These are phyloP conservation scores for Phialemoniopsis sp. DNA, from an alignment of 2,329 filamentous ascomycete genomes.

Conservation along the genomic window DNA sequence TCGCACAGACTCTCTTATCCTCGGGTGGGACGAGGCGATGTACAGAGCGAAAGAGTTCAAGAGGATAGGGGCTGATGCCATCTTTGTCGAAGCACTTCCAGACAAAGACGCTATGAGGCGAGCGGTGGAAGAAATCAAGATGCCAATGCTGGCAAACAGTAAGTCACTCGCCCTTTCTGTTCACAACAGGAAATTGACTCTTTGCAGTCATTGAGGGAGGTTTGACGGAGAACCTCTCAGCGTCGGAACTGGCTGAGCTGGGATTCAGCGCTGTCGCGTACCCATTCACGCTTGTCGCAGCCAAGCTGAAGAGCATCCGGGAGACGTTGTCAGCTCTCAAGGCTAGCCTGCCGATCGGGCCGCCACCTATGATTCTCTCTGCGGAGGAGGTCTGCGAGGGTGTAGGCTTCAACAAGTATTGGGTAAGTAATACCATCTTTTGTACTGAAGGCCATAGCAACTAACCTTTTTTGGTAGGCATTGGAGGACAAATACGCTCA, in stretches of 20 bases:
- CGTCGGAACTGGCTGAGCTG: constrained; percentile 24
- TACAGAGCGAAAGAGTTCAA: constrained; percentile 32
- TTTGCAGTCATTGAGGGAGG: constrained; percentile 20
- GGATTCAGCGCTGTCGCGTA: constrained; percentile 37
- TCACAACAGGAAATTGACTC: too few relatives aligned
- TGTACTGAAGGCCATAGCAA: too few relatives aligned
- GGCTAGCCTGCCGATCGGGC: constrained; percentile 31
- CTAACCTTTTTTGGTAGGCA: too few relatives aligned
- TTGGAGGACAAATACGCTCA: too few relatives aligned
- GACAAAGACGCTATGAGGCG: constrained; percentile 35
- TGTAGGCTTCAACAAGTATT: constrained; percentile 40
- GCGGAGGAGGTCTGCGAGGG: constrained; percentile 39
- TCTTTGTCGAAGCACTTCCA: constrained; percentile 37
- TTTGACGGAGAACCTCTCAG: constrained; percentile 27
- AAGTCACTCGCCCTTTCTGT: neutral
- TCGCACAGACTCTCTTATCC: constrained; percentile 35
- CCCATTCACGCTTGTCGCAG: constrained; percentile 38
- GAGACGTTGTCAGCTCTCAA: constrained; percentile 33
- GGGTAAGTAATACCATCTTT: constrained; percentile 10
- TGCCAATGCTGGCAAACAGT: constrained; percentile 35
- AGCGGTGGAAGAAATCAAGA: constrained; percentile 27
- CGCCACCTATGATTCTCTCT: constrained; percentile 34
- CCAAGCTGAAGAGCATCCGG: constrained; percentile 30
- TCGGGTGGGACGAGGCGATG: constrained; percentile 39
- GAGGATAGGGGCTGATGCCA: constrained; percentile 36